A percentile compares a stretch with the other conserved stretches of the same genome.
These are phyloP conservation scores for Cyclotella sp. DNA, from an alignment of 108 stramenopile species.

Conservation along the genomic window DNA sequence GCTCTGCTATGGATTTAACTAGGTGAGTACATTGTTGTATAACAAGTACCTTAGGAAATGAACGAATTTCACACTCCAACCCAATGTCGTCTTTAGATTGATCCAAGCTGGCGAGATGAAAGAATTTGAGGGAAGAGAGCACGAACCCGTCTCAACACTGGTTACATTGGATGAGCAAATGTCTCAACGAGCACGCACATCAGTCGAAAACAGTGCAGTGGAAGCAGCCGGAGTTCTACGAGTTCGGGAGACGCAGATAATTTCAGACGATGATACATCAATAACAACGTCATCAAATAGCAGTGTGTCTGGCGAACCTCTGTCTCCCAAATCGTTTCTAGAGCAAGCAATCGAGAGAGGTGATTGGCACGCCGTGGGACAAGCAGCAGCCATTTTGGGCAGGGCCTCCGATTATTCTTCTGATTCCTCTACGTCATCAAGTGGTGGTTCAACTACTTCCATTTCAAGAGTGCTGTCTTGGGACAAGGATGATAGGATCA, in stretches of 20 bases:
- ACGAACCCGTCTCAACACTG: slow-evolving; percentile 61
- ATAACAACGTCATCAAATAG: neutral
- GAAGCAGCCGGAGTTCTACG: too few relatives aligned
- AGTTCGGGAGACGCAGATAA: slow-evolving; percentile 2
- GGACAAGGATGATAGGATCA: slow-evolving; percentile 49
- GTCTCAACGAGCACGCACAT: slow-evolving; percentile 55
- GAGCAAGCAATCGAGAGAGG: slow-evolving; percentile 77
- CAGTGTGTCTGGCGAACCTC: neutral
- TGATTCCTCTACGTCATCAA: neutral
- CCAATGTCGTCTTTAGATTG: too few relatives aligned
- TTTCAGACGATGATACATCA: neutral
- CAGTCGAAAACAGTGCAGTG: slow-evolving; percentile 53
- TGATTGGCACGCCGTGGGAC: slow-evolving; percentile 93
- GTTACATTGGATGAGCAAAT: slow-evolving; percentile 67
- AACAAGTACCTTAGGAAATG: too few relatives aligned
- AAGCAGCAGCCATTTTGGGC: slow-evolving; percentile 65
- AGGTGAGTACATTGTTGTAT: too few relatives aligned
- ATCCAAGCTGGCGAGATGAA: slow-evolving; percentile 53
- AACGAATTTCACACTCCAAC: too few relatives aligned
- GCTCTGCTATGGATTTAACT: too few relatives aligned
- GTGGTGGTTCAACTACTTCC: too few relatives aligned
- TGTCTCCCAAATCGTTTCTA: slow-evolving; percentile 22
- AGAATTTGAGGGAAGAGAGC: slow-evolving; percentile 67
- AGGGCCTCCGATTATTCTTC: neutral
- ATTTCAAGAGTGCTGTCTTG: neutral